Evolutionary conservation across 2,329 filamentous ascomycete species (phyloP), one percentile per base, ranked within the genome.

Genomic region (Microcyclospora tardicrescens): DNA sequence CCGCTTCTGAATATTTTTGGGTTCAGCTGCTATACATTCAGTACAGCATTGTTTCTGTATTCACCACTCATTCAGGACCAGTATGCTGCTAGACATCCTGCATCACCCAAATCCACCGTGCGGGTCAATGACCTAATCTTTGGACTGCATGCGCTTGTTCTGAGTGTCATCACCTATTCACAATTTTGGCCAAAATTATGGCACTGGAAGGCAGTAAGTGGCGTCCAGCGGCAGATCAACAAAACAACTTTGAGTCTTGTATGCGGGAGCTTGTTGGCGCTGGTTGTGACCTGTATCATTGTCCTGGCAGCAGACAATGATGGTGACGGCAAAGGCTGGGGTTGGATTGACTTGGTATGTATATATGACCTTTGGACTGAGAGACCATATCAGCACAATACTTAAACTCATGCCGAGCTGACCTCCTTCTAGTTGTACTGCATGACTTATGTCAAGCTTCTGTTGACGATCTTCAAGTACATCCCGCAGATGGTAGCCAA

Each of bases 391-490:
- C 28, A 35, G 36, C 42, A 12, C 42, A 38, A 39, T 57, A 52
- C 47, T 75, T 35, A 77, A 78, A 54, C 15, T 10, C 5, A 28
- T 34, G 24, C 15, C 16, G n/a, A 34, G 32, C 40, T 45, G 16
- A 50, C 49, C 40, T 27, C 28, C 14, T 10, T 13, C 45, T 43
- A 73, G 73, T 64, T 77, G 27, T 76, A 79, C 54, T 73, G 81
- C 10, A 65, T 93, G 27, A 84, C 84, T 32, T 93, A 93, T 57
- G 79, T 93, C 57, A 98, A 98, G 64, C 69, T 98, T 28, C 61
- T 87, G 39, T 75, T 93, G 48, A 94, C 89, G 0, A 65, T 95
- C 16, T 73, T 93, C 62, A 98, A 98, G 65, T 96, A 95, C 62
- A 78, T 84, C 34, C 91, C 91, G 5, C 86, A 94, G 67, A 76